A percentile compares a stretch with the other conserved stretches of the same genome.
phyloP scores from a whole-genome alignment of 2,329 filamentous ascomycete genomes.

The Cryphonectria japonica region DNA sequence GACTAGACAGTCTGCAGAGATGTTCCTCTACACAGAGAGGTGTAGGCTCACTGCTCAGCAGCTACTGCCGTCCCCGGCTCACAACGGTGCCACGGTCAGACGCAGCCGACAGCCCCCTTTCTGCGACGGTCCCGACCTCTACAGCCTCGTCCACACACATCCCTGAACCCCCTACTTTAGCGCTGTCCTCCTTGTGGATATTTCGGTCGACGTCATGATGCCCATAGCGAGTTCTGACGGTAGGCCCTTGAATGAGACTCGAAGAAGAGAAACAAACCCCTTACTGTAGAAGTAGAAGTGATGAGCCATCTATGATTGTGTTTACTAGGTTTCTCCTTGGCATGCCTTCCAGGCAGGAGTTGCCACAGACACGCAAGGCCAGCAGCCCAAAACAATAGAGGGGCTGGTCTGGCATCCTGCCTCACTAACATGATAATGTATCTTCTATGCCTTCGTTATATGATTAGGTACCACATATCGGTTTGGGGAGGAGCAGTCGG shows the following conservation, averaged over 20 bases:
- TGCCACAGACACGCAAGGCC: not conserved
- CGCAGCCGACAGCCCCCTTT: constrained; percentile 25
- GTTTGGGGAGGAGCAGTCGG: not conserved
- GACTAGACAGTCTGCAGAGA: not conserved
- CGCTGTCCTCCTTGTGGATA: constrained; percentile 8
- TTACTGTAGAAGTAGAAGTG: not conserved
- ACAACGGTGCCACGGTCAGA: constrained; percentile 17
- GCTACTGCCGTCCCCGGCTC: not conserved
- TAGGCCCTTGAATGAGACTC: not conserved
- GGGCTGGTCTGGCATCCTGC: not conserved
- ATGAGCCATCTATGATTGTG: not conserved
- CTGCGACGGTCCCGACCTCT: not conserved
- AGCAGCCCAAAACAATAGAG: constrained; percentile 6
- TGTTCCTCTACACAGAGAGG: not conserved
- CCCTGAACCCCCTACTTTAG: constrained; percentile 29
- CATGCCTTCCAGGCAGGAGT: not conserved
- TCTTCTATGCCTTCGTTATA: not conserved
- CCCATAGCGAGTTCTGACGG: not conserved
- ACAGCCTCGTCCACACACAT: constrained; percentile 4
- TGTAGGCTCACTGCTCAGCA: not conserved
- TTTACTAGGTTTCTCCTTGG: not conserved
- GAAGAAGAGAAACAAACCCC: not conserved
- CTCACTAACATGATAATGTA: not conserved
- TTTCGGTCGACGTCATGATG: constrained; percentile 23
- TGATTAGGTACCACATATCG: not conserved